Base-by-base conservation (phyloP, 2,329 filamentous ascomycete species). In the Penicillium verrucosum region DNA sequence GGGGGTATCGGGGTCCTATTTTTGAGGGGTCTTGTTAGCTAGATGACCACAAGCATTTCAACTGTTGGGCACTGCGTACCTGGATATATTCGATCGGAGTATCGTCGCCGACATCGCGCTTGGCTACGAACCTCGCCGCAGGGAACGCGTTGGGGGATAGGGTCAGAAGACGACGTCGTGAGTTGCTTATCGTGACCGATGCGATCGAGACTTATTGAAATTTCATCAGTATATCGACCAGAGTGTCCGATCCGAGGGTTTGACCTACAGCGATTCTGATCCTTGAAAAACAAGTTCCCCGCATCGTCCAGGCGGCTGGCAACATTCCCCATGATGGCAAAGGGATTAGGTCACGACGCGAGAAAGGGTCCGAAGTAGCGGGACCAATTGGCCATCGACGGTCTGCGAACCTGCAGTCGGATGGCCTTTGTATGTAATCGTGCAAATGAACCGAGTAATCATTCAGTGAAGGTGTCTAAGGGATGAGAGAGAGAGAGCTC, bases 81-180 rank as follows among this genome's bases (percentile, higher is more conserved):
- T 96, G 93, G 42, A 99, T 85, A 77, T 91, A 99, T 78, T 97
- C 93, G 63, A 97, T 81, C 8, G 90, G 87, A 54, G 81, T 80
- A 60, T 85, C 85, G 71, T 99, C 93, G 66, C 87, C 87, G 25
- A 80, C 61, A 40, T 92, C 85, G 69, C 89, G 86, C 69, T 84
- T 87, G 46, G 87, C 90, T 64, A 80, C 82, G 71, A 94, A 85
- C 79, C 87, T 86, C 55, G 86, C 88, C 40, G 92, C 90, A 63
- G 94, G 94, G 70, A 89, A 97, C 65, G 87, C 82, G 80, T 97
- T 97, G 60, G 94, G 93, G 61, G 85, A 78, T 67, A 97, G 81
- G 70, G 86, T 88, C 68, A 96, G 79, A 54, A 96, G 82, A 55
- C 89, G 89, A 74, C 87, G 87, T 65, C 87, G 87, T 61, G 88